A percentile compares a stretch with the other conserved stretches of the same genome.
phyloP scores from a whole-genome alignment of 73 alveolate genomes.

The Urostyla sp. region DNA sequence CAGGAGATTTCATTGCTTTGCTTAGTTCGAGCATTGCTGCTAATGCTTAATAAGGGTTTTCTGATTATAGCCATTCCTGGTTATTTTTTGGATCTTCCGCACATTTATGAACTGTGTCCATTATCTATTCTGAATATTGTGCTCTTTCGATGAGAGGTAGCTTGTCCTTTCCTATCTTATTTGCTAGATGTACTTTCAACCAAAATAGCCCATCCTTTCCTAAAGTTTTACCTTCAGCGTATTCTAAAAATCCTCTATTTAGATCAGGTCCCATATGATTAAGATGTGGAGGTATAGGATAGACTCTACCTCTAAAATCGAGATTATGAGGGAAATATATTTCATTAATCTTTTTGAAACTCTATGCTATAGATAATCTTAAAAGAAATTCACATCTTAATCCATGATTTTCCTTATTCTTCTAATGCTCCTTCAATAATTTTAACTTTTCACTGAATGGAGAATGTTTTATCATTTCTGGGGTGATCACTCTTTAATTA shows the following conservation, averaged over 20 bases:
- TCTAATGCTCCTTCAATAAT: constrained; percentile 78
- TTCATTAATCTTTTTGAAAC: constrained; percentile 72
- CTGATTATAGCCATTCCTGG: constrained; percentile 85
- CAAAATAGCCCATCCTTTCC: constrained; percentile 95
- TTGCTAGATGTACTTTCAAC: constrained; percentile 93
- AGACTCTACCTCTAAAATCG: constrained; percentile 97
- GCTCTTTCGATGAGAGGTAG: constrained; percentile 81
- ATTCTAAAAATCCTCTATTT: constrained; percentile 92
- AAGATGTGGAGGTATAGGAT: constrained; percentile 95
- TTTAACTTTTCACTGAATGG: constrained; percentile 74
- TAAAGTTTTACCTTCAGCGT: constrained; percentile 83
- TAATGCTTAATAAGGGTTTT: constrained; percentile 91
- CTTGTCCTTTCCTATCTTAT: constrained; percentile 90
- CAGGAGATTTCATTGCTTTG: constrained; percentile 69
- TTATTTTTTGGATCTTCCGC: constrained; percentile 88
- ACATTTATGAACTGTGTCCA: constrained; percentile 70
- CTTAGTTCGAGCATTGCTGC: constrained; percentile 86
- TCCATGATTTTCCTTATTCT: constrained; percentile 83
- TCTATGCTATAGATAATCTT: constrained; percentile 79
- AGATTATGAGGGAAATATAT: constrained; percentile 95
- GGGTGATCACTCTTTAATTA: constrained; percentile 77
- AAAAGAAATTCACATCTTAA: constrained; percentile 83
- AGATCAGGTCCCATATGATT: constrained; percentile 91
- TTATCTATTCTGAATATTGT: constrained; percentile 74
- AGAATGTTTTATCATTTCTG: constrained; percentile 67